Evolutionary conservation across 805 yeast genomes (phyloP).

Genomic region (Nakazawaea laoshanensis): DNA sequence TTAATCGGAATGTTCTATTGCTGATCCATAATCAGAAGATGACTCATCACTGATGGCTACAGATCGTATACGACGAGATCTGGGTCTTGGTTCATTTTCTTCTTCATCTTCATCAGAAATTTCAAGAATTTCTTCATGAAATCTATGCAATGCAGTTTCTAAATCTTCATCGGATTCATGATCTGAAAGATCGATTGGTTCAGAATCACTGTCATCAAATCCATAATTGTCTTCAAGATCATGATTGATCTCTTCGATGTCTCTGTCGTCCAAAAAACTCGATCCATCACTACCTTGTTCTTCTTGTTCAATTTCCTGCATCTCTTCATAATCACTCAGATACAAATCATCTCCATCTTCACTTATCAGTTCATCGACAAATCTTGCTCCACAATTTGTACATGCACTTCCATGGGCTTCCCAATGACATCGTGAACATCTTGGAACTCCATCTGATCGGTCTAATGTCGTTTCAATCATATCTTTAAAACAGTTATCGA

Average conservation of each 20-base stretch:
- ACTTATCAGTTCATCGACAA: constrained; percentile 17
- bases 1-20: no score
- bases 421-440: constrained; percentile 77
- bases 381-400: constrained; percentile 55
- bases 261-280: constrained; percentile 8
- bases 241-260: constrained; percentile 2
- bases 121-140: no score
- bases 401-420: constrained; percentile 64
- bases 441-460: constrained; percentile 59
- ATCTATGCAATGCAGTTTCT: no score
- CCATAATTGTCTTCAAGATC: constrained; percentile 6
- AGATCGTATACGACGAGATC: no score
- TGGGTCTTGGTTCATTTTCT: neutral
- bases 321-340: constrained; percentile 5
- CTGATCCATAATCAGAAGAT: no score
- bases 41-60: no score
- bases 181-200: no score
- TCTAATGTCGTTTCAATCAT: constrained; percentile 47
- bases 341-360: constrained; percentile 11
- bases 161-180: no score
- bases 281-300: constrained; percentile 4
- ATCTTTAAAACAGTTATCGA: constrained; percentile 40
- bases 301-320: constrained; percentile 4
- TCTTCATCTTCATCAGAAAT: constrained; percentile 1
- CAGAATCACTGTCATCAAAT: no score